Evolutionary conservation across 2,329 filamentous ascomycete genomes (phyloP).

Genomic region (Cryphonectria naterciae): DNA sequence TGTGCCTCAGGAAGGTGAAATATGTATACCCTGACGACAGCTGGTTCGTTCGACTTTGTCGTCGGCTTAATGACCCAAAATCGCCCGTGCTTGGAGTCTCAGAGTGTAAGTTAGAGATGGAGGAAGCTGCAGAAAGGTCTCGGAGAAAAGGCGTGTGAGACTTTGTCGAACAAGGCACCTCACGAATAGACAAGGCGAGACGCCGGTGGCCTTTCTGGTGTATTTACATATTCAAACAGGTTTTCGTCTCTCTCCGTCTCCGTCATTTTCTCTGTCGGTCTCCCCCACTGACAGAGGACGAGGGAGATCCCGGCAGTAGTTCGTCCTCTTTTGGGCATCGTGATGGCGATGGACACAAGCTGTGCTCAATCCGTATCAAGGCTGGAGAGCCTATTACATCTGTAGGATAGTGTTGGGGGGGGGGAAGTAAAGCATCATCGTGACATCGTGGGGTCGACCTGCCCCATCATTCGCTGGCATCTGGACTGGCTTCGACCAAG

Average conservation of each 20-base stretch:
- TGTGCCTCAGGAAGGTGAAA: neutral
- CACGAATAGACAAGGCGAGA: neutral
- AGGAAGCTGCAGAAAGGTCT: neutral
- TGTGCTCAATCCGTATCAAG: neutral
- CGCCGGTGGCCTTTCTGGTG: neutral
- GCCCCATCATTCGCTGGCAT: conserved; percentile 1
- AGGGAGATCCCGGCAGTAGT: conserved; percentile 1
- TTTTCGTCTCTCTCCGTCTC: neutral
- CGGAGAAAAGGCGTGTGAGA: conserved; percentile 3
- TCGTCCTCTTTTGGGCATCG: conserved; percentile 1
- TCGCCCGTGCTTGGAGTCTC: neutral
- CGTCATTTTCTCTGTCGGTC: neutral
- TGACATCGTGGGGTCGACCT: conserved; percentile 4
- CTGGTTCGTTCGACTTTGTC: neutral
- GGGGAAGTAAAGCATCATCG: conserved; percentile 1
- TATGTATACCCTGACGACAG: neutral
- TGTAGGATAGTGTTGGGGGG: neutral
- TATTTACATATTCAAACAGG: conserved; percentile 1
- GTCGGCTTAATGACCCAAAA: neutral
- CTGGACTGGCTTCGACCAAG: neutral
- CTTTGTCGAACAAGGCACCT: neutral
- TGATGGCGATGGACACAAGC: conserved; percentile 1
- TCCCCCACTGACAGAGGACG: neutral
- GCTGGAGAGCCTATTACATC: neutral
- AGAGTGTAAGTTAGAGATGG: neutral